A percentile compares a stretch with the other conserved stretches of the same genome.
Conservation (phyloP, 2,329 filamentous ascomycete genomes). For the Pyrenochaeta sp. region DNA sequence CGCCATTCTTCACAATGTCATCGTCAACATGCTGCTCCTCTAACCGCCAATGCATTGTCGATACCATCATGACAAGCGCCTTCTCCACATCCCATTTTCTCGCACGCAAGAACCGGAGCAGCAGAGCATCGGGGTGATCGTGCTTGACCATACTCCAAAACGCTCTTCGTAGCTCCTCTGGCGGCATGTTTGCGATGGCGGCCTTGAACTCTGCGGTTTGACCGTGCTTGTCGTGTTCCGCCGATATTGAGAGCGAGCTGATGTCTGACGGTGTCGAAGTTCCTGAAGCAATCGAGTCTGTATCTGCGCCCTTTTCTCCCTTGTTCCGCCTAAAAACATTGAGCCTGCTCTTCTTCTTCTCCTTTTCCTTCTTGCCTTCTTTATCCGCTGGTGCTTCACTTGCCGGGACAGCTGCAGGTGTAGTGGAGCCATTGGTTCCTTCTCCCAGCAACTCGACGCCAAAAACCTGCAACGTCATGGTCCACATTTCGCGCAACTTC, state of each 20-base stretch:
- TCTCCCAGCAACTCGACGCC: slow-evolving; percentile 55
- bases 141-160: slow-evolving; percentile 97
- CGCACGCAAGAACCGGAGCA: slow-evolving; percentile 59
- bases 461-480: slow-evolving; percentile 75
- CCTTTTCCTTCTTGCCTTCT: slow-evolving; percentile 64
- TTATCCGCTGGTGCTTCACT: slow-evolving; percentile 21
- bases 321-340: slow-evolving; percentile 68
- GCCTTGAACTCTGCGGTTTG: slow-evolving; percentile 86
- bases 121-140: slow-evolving; percentile 86
- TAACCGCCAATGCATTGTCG: slow-evolving; percentile 90
- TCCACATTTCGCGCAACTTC: slow-evolving; percentile 89
- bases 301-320: slow-evolving; percentile 57
- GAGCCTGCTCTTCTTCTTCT: slow-evolving; percentile 78
- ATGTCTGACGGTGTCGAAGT: slow-evolving; percentile 37
- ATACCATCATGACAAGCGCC: slow-evolving; percentile 91
- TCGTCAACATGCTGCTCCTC: slow-evolving; percentile 87
- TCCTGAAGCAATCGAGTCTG: slow-evolving; percentile 40
- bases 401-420: slow-evolving; percentile 14
- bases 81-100: slow-evolving; percentile 86
- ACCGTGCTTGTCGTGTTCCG: slow-evolving; percentile 86
- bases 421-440: slow-evolving; percentile 30
- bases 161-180: slow-evolving; percentile 78
- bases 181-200: slow-evolving; percentile 76
- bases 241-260: slow-evolving; percentile 40
- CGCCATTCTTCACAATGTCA: slow-evolving; percentile 68